Evolutionary conservation across 75 land plant genomes (phyloP).

Genomic region (Azolla pinnata): DNA sequence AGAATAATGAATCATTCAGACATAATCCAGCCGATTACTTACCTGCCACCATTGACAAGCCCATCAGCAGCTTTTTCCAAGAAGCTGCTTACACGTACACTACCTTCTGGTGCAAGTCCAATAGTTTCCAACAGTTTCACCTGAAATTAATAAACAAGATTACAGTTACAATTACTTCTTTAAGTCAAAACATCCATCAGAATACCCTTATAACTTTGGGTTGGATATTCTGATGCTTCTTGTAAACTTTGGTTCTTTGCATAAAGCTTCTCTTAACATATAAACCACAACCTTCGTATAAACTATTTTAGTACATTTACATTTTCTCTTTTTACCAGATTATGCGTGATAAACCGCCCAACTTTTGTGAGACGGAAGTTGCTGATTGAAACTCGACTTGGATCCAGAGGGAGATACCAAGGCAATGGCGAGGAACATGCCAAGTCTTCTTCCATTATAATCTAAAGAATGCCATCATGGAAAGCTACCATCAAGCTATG

Average conservation of each 20-base stretch:
- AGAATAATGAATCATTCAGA: too few species aligned
- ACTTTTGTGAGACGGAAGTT: conserved; percentile 73
- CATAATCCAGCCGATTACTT: too few species aligned
- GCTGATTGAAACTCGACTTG: conserved; percentile 52
- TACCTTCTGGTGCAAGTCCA: conserved; percentile 81
- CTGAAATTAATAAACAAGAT: conserved; percentile 26
- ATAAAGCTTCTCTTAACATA: too few species aligned
- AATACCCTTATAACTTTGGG: too few species aligned
- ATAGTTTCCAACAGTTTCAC: conserved; percentile 53
- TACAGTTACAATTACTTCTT: too few species aligned
- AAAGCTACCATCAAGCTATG: too few species aligned
- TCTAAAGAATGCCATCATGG: too few species aligned
- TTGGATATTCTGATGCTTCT: too few species aligned
- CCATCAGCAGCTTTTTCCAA: conserved; percentile 93
- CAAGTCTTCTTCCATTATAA: conserved; percentile 81
- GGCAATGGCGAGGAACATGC: conserved; percentile 64
- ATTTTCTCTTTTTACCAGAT: conserved; percentile 76
- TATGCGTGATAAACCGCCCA: conserved; percentile 83
- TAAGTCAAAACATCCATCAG: too few species aligned
- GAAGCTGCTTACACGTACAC: conserved; percentile 72
- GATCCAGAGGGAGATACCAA: conserved; percentile 89
- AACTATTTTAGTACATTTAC: too few species aligned
- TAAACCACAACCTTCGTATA: too few species aligned
- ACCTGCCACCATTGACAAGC: conserved; percentile 88
- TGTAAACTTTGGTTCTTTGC: too few species aligned